phyloP scores from a whole-genome alignment of 2,329 filamentous ascomycete genomes.

The Trichoderma sp. region DNA sequence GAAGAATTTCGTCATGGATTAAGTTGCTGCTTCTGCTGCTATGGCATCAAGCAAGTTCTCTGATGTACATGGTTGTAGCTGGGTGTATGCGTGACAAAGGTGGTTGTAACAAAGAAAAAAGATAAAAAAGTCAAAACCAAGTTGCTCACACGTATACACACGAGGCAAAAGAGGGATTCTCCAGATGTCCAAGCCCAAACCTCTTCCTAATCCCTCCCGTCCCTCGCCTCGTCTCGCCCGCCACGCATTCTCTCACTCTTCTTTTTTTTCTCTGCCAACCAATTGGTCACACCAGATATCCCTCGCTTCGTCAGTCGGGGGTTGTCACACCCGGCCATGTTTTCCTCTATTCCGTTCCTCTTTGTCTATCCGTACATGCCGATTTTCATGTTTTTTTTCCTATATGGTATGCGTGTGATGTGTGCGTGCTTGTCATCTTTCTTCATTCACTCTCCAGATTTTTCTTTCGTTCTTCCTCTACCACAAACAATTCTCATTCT shows the following conservation, averaged over 20 bases:
- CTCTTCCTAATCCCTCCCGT: constrained; percentile 1
- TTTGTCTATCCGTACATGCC: constrained; percentile 19
- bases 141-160: constrained; percentile 25
- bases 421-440: neutral
- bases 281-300: neutral
- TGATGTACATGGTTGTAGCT: constrained; percentile 31
- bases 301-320: neutral
- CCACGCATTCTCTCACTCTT: neutral
- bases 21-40: constrained; percentile 1
- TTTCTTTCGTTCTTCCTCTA: neutral
- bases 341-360: constrained; percentile 16
- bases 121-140: constrained; percentile 3
- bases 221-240: neutral
- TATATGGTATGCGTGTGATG: constrained; percentile 1
- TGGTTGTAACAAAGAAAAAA: constrained; percentile 12
- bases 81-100: constrained; percentile 19
- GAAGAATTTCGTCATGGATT: constrained; percentile 15
- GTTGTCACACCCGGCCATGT: neutral
- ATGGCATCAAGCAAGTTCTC: constrained; percentile 19
- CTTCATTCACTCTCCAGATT: neutral
- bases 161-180: neutral
- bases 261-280: neutral
- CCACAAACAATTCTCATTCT: neutral
- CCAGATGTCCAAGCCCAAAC: constrained; percentile 3
- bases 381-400: neutral